These are phyloP conservation scores for Kwoniella shandongensis DNA, from an alignment of 768 basidiomycete genomes.

Conservation along the genomic window DNA sequence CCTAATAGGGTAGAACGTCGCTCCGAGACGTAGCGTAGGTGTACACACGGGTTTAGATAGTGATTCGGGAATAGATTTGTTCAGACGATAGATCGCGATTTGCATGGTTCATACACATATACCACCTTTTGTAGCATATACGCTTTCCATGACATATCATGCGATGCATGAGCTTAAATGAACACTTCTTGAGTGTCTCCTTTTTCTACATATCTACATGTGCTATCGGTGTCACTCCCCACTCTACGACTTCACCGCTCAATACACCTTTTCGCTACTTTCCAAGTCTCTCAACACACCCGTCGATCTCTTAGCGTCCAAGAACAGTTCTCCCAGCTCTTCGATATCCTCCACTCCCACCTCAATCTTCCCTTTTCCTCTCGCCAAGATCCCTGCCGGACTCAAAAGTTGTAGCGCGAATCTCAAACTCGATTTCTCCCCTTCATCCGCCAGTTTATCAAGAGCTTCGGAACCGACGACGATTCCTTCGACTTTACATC, in stretches of 20 bases:
- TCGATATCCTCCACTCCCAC: slow-evolving; percentile 84
- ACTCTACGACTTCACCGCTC: not conserved
- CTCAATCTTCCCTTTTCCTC: slow-evolving; percentile 71
- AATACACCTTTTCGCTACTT: slow-evolving; percentile 16
- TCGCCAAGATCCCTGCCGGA: slow-evolving; percentile 83
- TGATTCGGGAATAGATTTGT: no score
- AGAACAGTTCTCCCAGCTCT: slow-evolving; percentile 92
- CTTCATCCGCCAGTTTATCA: slow-evolving; percentile 76
- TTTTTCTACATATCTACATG: no score
- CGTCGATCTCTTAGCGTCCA: slow-evolving; percentile 72
- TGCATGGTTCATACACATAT: no score
- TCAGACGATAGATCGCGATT: no score
- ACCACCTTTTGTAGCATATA: no score
- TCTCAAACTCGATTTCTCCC: slow-evolving; percentile 76
- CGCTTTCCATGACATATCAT: no score
- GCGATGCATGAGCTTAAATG: no score
- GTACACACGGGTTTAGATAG: no score
- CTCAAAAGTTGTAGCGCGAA: slow-evolving; percentile 89
- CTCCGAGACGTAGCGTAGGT: no score
- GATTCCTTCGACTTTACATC: slow-evolving; percentile 83
- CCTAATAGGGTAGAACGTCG: no score
- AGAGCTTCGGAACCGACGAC: slow-evolving; percentile 72
- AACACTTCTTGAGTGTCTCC: no score
- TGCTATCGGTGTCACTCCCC: no score
- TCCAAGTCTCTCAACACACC: slow-evolving; percentile 29